Evolutionary conservation across 1,139 yeast genomes (phyloP), one percentile per base, ranked within the genome.

Genomic region (Scheffersomyces quercinus): DNA sequence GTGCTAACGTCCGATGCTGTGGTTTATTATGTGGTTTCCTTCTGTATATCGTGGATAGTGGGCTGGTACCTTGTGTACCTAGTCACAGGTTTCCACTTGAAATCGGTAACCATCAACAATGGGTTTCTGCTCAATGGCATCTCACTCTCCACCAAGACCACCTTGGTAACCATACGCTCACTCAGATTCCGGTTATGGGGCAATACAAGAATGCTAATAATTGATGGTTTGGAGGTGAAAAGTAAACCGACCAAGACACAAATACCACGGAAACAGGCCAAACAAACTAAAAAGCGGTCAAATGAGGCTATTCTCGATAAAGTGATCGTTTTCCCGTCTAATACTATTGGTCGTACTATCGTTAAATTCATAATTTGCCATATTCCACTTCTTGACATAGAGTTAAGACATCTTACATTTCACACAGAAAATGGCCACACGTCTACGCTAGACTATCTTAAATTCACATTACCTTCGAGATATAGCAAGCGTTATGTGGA

Each of bases 171-270:
- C 3, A 41, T 67, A 10, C 53, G 58, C 12, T 59, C 70, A 3
- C 36, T 72, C 2, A 50, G 75, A 20, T 55, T 72, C 34, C 51
- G 73, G 39, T 57, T 73, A 28, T 73, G 78, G 77, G 77, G 78
- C 3, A 70, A 68, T 41, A 52, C 69, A 15, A 52, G 66, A 38
- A 63, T 55, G 56, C 36, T 73, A 7, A 67, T 73, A 15, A 35
- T 70, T 13, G 64, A 61, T 40, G 68, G 63, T 30, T 46, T 67
- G 35, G 47, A 47, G 5, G 39, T 67, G 9, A 20, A 20, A 20
- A 20, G 26, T 6, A 20, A 20, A 6, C 26, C 26, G 26, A 6
- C 26, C 26, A 6, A 20, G 3, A 39, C 28, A 7, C 13, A n/a
- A 41, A n/a, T 29, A 50, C 14, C 28, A 39, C 12, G 29, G 32